Conservation (phyloP, 2,329 filamentous ascomycete genomes). For the Colletotrichum orbiculare region DNA sequence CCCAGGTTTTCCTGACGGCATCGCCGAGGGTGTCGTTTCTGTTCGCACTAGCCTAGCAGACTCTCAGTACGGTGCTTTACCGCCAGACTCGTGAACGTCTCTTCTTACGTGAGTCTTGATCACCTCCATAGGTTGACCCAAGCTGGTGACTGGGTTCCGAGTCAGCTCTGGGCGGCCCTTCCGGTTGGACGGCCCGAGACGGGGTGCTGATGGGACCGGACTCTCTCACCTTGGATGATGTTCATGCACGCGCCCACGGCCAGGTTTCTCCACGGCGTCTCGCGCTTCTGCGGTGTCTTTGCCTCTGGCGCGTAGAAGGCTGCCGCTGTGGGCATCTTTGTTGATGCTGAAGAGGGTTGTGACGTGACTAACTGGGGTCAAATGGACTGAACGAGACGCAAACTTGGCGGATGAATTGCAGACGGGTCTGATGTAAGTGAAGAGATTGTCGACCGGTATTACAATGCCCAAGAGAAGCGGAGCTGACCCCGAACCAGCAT, state of each 20-base stretch:
- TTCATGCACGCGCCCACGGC: constrained; percentile 20
- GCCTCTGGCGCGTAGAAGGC: too few species aligned
- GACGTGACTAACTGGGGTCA: too few species aligned
- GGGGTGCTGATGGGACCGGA: fast-evolving
- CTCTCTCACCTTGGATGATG: constrained; percentile 8
- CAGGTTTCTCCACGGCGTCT: constrained; percentile 19
- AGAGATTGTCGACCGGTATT: too few species aligned
- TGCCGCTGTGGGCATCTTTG: too few species aligned
- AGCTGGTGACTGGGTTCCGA: constrained; percentile 23
- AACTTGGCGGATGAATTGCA: too few species aligned
- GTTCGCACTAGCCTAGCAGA: constrained; percentile 15
- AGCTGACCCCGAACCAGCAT: too few species aligned
- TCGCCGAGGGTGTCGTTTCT: constrained; percentile 21
- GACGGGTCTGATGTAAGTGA: too few species aligned
- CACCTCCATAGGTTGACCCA: constrained; percentile 37
- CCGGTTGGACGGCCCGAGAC: neutral
- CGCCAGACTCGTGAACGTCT: neutral
- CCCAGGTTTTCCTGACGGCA: constrained; percentile 31
- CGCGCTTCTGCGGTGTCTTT: neutral
- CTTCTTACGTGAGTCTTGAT: constrained; percentile 36
- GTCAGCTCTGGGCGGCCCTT: neutral
- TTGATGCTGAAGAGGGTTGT: too few species aligned
- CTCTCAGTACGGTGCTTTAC: neutral
- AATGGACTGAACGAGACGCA: too few species aligned
- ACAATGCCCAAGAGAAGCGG: too few species aligned